Base-by-base conservation (phyloP, 768 basidiomycete genomes). In the Panaeolus cyanescens region DNA sequence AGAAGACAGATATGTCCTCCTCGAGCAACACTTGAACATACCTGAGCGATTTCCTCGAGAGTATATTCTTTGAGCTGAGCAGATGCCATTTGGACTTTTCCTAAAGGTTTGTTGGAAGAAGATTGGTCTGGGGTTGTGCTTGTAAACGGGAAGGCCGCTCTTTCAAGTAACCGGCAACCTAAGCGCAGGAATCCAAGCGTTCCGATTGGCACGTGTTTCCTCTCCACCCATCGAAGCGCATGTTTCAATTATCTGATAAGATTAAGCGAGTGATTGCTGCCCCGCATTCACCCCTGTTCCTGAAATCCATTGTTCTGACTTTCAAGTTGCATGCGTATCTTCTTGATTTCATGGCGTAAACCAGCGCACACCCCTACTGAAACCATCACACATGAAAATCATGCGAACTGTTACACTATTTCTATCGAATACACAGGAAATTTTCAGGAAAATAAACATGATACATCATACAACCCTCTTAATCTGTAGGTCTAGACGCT, bases 21-120 rank as follows among this genome's bases (percentile, higher is more conserved):
- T n/a, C n/a, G n/a, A 50, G 37, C 56, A 4, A 8, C 15, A 55
- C 50, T 32, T 10, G 28, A 19, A 55, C 79, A 56, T 62, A 91
- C 92, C 80, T 88, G 80, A 17, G 85, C 80, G 59, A 93, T 86
- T 66, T 93, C 92, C 32, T 88, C 83, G 19, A 77, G 57, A 15
- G 81, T 79, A 57, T 82, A 82, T 64, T 83, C 75, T 56, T 74
- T 79, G 59, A 71, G 63, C 13, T 54, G 55, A 54, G 67, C 70
- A 28, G 64, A 61, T 32, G 68, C 42, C 72, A 74, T 73, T n/a
- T n/a, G n/a, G 20, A 32, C 6, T 25, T 13, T 13, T 50, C 45
- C 19, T 22, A 7, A 22, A 5, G 10, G 19, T 30, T n/a, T 20
- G 19, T 42, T 22, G 39, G n/a, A 50, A 50, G 25, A 30, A 50